phyloP scores from a whole-genome alignment of 331 rosid species.

The Rhamnella rubrinervis region DNA sequence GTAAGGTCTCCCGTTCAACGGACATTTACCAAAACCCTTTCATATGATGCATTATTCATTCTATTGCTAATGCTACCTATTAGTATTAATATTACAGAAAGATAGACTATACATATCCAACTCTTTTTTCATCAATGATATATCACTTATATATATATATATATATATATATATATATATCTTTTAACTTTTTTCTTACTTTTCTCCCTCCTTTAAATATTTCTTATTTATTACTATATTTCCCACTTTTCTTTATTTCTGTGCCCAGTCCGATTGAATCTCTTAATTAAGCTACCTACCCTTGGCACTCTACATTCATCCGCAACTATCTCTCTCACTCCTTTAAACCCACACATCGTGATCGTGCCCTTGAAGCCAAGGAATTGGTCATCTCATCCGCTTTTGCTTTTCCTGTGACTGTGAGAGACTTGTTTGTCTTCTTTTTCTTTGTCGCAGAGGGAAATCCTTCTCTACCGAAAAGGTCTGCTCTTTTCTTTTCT shows the following conservation, averaged over 20 bases:
- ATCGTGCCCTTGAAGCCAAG: constrained; percentile 96
- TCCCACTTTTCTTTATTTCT: constrained; percentile 66
- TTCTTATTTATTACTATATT: background rate
- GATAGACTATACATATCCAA: too few relatives aligned
- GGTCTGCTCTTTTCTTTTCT: constrained; percentile 35
- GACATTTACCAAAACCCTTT: constrained; percentile 55
- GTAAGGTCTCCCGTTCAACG: constrained; percentile 82
- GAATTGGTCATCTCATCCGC: constrained; percentile 35
- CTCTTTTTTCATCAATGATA: too few relatives aligned
- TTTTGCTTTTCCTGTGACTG: constrained; percentile 33
- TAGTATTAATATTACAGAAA: too few relatives aligned
- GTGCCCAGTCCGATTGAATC: constrained; percentile 75
- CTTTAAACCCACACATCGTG: constrained; percentile 65
- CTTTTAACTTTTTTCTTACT: too few relatives aligned
- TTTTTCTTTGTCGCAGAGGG: constrained; percentile 40
- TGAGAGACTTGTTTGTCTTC: constrained; percentile 41
- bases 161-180: too few relatives aligned
- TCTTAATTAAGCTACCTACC: constrained; percentile 12
- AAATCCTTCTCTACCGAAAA: constrained; percentile 11
- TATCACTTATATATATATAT: too few relatives aligned
- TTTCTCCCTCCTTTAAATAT: too few relatives aligned
- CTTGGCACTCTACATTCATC: constrained; percentile 45
- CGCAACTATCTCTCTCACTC: constrained; percentile 29
- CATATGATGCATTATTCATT: background rate
- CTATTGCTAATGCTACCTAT: background rate